Percentiles rank a stretch among this genome's conserved stretches.
Conservation (phyloP, 257 asterid genomes). For the Linderniella brevidens region DNA sequence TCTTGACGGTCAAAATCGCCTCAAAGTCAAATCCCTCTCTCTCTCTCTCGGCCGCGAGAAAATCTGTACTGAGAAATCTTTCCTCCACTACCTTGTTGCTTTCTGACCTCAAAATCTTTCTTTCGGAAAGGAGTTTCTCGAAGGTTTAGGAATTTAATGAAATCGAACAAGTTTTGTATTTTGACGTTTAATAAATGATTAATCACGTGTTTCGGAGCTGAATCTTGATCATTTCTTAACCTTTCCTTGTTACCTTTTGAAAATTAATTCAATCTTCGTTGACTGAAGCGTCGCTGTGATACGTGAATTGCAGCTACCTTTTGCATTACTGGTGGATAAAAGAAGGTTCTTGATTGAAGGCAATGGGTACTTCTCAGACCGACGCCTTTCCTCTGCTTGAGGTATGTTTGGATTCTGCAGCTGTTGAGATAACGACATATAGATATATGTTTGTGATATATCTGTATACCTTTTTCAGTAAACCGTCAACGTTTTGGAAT, state of each 20-base stretch:
- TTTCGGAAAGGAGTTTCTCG: no score
- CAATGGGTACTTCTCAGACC: conserved; percentile 25
- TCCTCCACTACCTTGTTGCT: not conserved
- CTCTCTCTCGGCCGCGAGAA: not conserved
- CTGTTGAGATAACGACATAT: not conserved
- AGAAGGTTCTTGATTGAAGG: conserved; percentile 8
- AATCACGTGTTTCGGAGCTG: no score
- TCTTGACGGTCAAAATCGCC: conserved; percentile 1
- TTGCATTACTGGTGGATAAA: conserved; percentile 2
- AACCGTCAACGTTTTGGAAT: conserved; percentile 6
- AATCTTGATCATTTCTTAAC: no score
- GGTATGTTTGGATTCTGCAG: conserved; percentile 17
- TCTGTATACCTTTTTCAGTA: not conserved
- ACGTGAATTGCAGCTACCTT: conserved; percentile 6
- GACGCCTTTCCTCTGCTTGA: conserved; percentile 28
- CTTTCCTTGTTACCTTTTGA: not conserved
- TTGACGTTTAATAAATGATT: no score
- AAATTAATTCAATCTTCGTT: no score
- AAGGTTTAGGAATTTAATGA: no score
- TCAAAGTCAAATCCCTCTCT: not conserved
- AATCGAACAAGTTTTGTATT: no score
- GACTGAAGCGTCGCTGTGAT: not conserved
- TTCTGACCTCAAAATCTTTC: not conserved
- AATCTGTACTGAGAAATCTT: not conserved
- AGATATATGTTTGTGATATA: not conserved